Evolutionary conservation across 257 asterid genomes (phyloP), one percentile per base, ranked within the genome.

Genomic region (Solanum appendiculatum): DNA sequence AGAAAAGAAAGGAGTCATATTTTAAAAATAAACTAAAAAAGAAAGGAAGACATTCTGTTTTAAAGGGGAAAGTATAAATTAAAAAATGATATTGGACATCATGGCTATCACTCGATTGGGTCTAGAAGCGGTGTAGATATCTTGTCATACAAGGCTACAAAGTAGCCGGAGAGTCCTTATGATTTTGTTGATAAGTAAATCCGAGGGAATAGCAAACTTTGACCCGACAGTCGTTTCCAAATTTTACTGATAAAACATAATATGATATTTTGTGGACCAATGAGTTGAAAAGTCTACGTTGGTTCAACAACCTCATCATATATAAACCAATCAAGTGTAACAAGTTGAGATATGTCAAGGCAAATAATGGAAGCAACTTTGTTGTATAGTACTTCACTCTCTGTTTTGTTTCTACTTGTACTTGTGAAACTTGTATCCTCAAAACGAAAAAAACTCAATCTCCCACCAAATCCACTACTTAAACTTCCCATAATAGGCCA

Each of bases 401-500:
- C 83, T 33, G 27, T 86, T 21, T 69, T 46, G 46, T 86, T 86
- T 8, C 37, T 86, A 44, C 4, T 60, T 21, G 1, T 86, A 13
- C 37, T 77, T 60, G 18, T 81, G 31, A 86, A 86, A 56, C 74
- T 64, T 11, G 40, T 51, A 11, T 77, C 83, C 7, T 80, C 85
- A 2, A 46, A 9, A 25, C 12, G 58, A 33, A 60, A 82, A 29
- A 63, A 66, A 42, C 18, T 20, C 6, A 91, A 93, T 34, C 90
- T 94, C 9, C 95, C 97, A 0, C 95, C 95, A 31, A 84, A 88
- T 39, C 97, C 97, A 1, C 7, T 12, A 7, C 86, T 60, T 1
- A 81, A 93, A 14, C 87, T 92, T 31, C 95, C 96, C 7, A 54
- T 92, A 1, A 8, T 94, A n/a, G 98, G 98, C 4, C 96, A 94